Evolutionary conservation across 2,329 filamentous ascomycete species (phyloP).

Genomic region (Mycosphaerelloides madeirae): DNA sequence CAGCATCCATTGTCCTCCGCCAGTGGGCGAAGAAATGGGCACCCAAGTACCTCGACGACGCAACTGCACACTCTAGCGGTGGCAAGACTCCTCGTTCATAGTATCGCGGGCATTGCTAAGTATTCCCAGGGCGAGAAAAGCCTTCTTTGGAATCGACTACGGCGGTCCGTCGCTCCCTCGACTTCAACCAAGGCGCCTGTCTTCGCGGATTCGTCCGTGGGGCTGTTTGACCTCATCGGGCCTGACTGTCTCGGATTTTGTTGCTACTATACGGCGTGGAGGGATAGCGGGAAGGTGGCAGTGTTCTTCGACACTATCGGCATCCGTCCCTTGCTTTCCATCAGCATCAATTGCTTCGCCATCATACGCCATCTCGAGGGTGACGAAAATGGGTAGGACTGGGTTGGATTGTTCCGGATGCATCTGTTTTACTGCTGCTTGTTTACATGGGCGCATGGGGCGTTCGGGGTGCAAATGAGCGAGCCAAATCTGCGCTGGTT

Average conservation of each 20-base stretch:
- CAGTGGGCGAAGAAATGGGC: constrained; percentile 72
- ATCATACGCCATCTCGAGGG: constrained; percentile 4
- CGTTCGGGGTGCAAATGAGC: constrained; percentile 7
- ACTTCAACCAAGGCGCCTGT: constrained; percentile 7
- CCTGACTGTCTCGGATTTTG: neutral
- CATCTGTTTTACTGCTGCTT: constrained; percentile 5
- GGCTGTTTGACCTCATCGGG: constrained; percentile 7
- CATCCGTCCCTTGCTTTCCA: neutral
- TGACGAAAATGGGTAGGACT: neutral
- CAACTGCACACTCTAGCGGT: constrained; percentile 22
- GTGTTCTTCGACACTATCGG: constrained; percentile 1
- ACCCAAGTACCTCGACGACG: constrained; percentile 32
- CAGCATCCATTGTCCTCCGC: constrained; percentile 85
- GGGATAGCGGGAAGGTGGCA: constrained; percentile 7
- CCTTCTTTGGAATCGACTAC: constrained; percentile 6
- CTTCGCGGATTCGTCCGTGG: constrained; percentile 8
- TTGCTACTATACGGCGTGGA: constrained; percentile 16
- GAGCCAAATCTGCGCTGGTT: neutral
- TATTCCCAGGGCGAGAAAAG: constrained; percentile 8
- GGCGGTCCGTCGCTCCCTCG: constrained; percentile 13
- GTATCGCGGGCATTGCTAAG: constrained; percentile 14
- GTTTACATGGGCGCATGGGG: constrained; percentile 6
- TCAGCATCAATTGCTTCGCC: constrained; percentile 2
- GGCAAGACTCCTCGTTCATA: constrained; percentile 32
- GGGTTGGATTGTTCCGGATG: constrained; percentile 7